phyloP scores from a whole-genome alignment of 345 rosid species.

The Sapria himalayana region DNA sequence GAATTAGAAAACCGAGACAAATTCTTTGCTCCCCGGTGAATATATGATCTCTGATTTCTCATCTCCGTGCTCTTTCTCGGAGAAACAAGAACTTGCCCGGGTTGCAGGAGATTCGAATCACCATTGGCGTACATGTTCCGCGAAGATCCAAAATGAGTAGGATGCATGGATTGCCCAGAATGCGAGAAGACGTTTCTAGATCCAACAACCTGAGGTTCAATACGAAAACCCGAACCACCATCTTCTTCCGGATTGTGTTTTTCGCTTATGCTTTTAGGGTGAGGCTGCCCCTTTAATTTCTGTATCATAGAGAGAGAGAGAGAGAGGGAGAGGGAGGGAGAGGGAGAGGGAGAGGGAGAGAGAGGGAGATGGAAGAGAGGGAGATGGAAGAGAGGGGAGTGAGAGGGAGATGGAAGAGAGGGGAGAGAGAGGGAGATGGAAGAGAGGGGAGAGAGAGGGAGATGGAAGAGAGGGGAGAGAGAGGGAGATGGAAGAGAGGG shows the following conservation, averaged over 20 bases:
- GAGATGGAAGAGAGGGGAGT: no score
- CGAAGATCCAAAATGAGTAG: conserved; percentile 10
- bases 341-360: no score
- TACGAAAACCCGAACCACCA: conserved; percentile 23
- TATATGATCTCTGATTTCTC: conserved; percentile 30
- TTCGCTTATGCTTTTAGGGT: conserved; percentile 18
- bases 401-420: no score
- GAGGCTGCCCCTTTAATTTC: conserved; percentile 29
- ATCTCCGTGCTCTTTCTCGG: conserved; percentile 16
- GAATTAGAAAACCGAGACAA: conserved; percentile 64
- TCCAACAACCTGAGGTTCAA: conserved; percentile 21
- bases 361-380: no score
- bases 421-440: no score
- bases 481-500: no score
- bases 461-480: no score
- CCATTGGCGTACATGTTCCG: conserved; percentile 12
- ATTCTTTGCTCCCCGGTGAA: conserved; percentile 23
- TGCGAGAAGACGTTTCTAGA: conserved; percentile 11
- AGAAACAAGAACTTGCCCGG: conserved; percentile 12
- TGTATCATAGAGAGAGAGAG: conserved; percentile 11
- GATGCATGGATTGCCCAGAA: conserved; percentile 16
- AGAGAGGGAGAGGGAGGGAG: no score
- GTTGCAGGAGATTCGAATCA: conserved; percentile 11
- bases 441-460: no score
- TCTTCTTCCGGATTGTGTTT: conserved; percentile 23